A percentile compares a stretch with the other conserved stretches of the same genome.
phyloP scores from a whole-genome alignment of 495 filamentous ascomycete species.

The Annulohypoxylon stygium region DNA sequence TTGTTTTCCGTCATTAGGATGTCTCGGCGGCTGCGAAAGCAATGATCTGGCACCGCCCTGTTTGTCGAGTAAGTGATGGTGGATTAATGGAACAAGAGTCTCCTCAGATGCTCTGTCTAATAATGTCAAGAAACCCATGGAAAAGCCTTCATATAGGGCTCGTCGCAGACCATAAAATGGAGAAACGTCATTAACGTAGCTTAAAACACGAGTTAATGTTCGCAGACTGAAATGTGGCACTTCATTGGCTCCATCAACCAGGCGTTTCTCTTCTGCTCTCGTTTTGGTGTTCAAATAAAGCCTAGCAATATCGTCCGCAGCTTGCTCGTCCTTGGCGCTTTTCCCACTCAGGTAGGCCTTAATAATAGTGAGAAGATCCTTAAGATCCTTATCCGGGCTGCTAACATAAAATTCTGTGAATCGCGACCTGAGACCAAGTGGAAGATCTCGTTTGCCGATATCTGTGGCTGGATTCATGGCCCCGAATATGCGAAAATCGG shows the following conservation, averaged over 20 bases:
- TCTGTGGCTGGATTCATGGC: constrained; percentile 99
- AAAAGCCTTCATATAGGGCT: constrained; percentile 93
- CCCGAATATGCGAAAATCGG: constrained; percentile 94
- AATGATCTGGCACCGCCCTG: constrained; percentile 74
- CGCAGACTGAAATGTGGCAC: constrained; percentile 95
- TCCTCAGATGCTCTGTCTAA: constrained; percentile 82
- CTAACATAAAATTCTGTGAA: constrained; percentile 96
- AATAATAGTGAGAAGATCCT: constrained; percentile 86
- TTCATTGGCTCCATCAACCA: constrained; percentile 94
- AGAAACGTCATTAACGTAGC: constrained; percentile 85
- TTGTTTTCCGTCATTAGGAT: constrained; percentile 77
- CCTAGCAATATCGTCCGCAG: constrained; percentile 80
- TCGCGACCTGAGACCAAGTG: constrained; percentile 81
- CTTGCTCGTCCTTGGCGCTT: constrained; percentile 72
- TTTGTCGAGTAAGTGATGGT: constrained; percentile 79
- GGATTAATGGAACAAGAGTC: constrained; percentile 82
- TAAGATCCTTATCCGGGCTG: constrained; percentile 84
- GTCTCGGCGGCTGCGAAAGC: constrained; percentile 78
- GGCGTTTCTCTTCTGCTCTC: constrained; percentile 79
- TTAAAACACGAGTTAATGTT: constrained; percentile 90
- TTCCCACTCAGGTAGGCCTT: constrained; percentile 83
- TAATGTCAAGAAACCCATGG: constrained; percentile 96
- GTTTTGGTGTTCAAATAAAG: constrained; percentile 89
- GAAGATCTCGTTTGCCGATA: constrained; percentile 93
- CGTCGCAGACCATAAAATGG: constrained; percentile 89